These are phyloP conservation scores for Rhododendron ovatum DNA, from an alignment of 148 eudicot genomes.

Conservation along the genomic window DNA sequence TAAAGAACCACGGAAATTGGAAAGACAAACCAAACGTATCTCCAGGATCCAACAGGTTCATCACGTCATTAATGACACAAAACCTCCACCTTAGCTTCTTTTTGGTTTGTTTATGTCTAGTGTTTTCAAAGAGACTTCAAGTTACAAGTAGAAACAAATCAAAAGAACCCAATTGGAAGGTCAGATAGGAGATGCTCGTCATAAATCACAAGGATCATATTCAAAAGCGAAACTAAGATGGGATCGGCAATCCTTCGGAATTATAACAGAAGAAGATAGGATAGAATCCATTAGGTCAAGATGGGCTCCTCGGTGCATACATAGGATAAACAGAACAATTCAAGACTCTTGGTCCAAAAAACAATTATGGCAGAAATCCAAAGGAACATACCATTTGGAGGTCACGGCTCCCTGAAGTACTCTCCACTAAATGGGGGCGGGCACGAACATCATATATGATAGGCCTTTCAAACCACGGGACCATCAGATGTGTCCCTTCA, in stretches of 20 bases:
- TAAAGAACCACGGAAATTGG: not conserved
- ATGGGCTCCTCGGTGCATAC: not conserved
- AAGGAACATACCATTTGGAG: slow-evolving; percentile 72
- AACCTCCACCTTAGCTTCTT: not conserved
- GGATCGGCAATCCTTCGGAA: not conserved
- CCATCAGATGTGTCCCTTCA: slow-evolving; percentile 86
- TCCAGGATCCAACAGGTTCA: not conserved
- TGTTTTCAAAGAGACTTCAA: not conserved
- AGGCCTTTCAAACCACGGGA: slow-evolving; percentile 94
- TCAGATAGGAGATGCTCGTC: not conserved
- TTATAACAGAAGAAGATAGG: not conserved
- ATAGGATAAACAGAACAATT: not conserved
- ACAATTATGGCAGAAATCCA: not conserved
- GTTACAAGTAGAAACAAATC: not conserved
- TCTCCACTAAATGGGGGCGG: slow-evolving; percentile 81
- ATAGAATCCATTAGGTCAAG: not conserved
- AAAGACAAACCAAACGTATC: not conserved
- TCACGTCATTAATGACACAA: not conserved
- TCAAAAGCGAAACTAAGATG: not conserved
- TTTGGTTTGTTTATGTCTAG: not conserved
- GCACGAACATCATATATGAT: slow-evolving; percentile 92
- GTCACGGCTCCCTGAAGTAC: slow-evolving; percentile 94
- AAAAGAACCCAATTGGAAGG: not conserved
- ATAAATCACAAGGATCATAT: not conserved
- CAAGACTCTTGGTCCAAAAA: not conserved